Base-by-base conservation (phyloP, 192 early-diverging fungal genomes). In the Glomus cerebriforme region DNA sequence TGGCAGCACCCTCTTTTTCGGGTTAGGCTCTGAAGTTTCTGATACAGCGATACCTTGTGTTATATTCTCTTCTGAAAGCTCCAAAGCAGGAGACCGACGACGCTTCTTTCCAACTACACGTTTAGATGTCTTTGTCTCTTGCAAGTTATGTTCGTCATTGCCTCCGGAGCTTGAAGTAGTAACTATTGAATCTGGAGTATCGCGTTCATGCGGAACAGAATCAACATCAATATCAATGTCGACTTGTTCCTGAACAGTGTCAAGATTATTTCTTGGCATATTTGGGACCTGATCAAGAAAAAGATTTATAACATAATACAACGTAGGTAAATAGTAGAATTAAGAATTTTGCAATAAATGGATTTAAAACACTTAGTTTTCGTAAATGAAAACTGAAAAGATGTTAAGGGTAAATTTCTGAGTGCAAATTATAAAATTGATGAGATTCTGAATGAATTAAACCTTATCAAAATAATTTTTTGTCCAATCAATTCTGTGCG, bases 1-100 rank as follows among this genome's bases (percentile, higher is more conserved):
- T 15, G 74, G 74, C 15, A 76, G 15, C 26, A 76, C 34, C 1
- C 74, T 19, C 27, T 62, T 76, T 47, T 64, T 76, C 0, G 19
- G 32, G 22, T 27, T 49, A 75, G 73, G 12, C 10, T 35, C 32
- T 43, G 68, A 70, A 3, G 47, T 27, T 15, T 54, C 31, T 32
- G 63, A 27, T 3, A 15, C 27, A 17, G 63, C 6, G 49, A 54
- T 54, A 54, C 6, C 4, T 4, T 54, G 49, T 7, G 49, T 17
- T 6, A 54, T 1, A 22, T 54, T 54, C 19, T 54, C 49, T 19
- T 54, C 49, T 22, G 22, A 54, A 54, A 54, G 49, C 19, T 54
- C 49, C 49, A n/a, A 54, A 54, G 1, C 49, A 7, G 49, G 49
- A 54, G 49, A 54, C 19, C 49, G 19, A 2, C 49, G 49, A 12